Base-by-base conservation (phyloP, 2,329 filamentous ascomycete species). In the Verticillium dahliae region DNA sequence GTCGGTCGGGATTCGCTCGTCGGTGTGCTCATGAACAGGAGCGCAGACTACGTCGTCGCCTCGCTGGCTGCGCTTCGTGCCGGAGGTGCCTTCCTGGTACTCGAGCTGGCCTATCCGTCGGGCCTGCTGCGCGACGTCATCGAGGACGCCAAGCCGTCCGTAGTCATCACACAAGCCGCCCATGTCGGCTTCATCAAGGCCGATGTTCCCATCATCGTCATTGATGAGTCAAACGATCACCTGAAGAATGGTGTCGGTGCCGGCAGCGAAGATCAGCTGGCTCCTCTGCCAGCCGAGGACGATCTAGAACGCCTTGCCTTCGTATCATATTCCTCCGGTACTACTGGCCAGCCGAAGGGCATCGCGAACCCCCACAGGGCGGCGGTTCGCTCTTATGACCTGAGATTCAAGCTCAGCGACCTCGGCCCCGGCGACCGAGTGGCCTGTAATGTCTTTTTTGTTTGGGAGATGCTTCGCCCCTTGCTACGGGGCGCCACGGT, bases 361-460 rank as follows among this genome's bases (percentile, higher is more conserved):
- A 93, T 94, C 70, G 89, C 88, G 60, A 93, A 93, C 71, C 87
- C 27, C 2, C 90, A 93, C 72, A 81, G 85, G 68, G 90, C 90
- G 15, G 81, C 90, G 0, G 87, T 93, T 1, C 81, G 84, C 34
- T 93, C 90, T 6, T 93, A 93, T 70, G 80, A 91, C 67, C 73
- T 91, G 65, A 80, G 90, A 72, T 93, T 93, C 69, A 79, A 76
- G 10, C 73, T 93, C 57, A 89, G 86, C 66, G 87, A 93, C 71
- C 77, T 91, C 2, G 75, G 81, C 18, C 87, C 87, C 0, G 90
- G 90, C 15, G 90, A 92, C 67, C 84, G 90, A 6, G 90, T 93
- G 11, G 90, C 90, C n/a, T 93, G 90, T 76, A 94, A 93, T 78
- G 90, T 93, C 62, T 94, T 93, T 73, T 94, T 94, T 71, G 82